Conservation (phyloP, 2,329 filamentous ascomycete genomes). For the Xylariomycetidae sp. region DNA sequence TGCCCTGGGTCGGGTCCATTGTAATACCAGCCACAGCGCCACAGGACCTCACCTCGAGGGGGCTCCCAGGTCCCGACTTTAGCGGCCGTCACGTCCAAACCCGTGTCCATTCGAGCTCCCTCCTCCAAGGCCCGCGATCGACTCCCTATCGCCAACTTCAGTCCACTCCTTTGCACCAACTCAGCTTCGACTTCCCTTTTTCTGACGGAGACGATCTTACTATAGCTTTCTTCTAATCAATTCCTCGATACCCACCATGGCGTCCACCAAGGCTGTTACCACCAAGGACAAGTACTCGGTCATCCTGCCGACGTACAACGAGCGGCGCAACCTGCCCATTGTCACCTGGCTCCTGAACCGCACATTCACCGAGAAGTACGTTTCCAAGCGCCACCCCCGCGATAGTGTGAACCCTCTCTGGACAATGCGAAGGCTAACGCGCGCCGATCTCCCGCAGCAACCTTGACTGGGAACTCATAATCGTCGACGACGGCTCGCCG, state of each 20-base stretch:
- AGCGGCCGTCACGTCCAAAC: too few relatives aligned
- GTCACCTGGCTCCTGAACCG: constrained; percentile 90
- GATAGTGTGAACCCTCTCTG: too few relatives aligned
- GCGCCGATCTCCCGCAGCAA: constrained; percentile 66
- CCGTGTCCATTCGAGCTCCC: constrained; percentile 1
- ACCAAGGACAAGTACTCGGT: constrained; percentile 82
- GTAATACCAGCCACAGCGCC: too few relatives aligned
- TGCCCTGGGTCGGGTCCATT: too few relatives aligned
- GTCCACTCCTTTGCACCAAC: constrained; percentile 20
- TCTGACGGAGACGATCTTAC: too few relatives aligned
- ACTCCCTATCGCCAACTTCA: constrained; percentile 17
- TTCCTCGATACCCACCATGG: constrained; percentile 33
- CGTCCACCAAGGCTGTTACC: constrained; percentile 33
- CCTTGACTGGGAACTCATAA: constrained; percentile 94
- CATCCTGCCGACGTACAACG: constrained; percentile 97
- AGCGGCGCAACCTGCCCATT: constrained; percentile 94
- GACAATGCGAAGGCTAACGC: too few relatives aligned
- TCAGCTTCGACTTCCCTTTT: constrained; percentile 5
- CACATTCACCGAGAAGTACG: constrained; percentile 83
- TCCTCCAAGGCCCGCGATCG: neutral
- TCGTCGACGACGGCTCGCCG: constrained; percentile 96
- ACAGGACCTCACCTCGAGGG: too few relatives aligned
- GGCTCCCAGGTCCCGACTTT: too few relatives aligned
- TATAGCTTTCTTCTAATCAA: constrained; percentile 4
- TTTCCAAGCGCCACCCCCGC: too few relatives aligned